Conservation (phyloP, 768 basidiomycete species). For the Psilocybe sp. region DNA sequence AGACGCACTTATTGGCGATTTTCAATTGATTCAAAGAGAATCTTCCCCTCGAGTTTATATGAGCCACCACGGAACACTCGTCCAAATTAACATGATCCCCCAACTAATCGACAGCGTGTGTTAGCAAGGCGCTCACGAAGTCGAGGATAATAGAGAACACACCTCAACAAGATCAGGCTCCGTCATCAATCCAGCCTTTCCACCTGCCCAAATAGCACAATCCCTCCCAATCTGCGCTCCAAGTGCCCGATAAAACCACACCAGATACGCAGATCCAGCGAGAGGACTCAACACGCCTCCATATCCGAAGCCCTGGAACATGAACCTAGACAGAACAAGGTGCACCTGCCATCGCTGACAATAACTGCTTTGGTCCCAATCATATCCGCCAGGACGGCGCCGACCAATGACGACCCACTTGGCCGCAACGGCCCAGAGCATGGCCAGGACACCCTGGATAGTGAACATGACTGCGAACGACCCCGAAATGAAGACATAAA, state of each 20-base stretch:
- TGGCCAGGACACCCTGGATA: conserved; percentile 32
- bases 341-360: conserved; percentile 52
- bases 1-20: conserved; percentile 33
- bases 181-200: conserved; percentile 40
- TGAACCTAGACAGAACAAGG: conserved; percentile 31
- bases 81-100: conserved; percentile 43
- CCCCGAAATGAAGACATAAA: conserved; percentile 37
- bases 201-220: conserved; percentile 37
- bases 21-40: conserved; percentile 41
- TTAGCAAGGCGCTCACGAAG: background rate
- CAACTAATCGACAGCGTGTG: conserved; percentile 22
- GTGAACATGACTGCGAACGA: conserved; percentile 37
- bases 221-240: conserved; percentile 44
- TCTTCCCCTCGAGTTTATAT: conserved; percentile 45
- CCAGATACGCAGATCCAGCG: conserved; percentile 39
- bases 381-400: conserved; percentile 33
- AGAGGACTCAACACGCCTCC: conserved; percentile 38
- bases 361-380: conserved; percentile 47
- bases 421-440: conserved; percentile 38
- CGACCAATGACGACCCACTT: conserved; percentile 44
- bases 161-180: conserved; percentile 46
- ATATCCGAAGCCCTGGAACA: conserved; percentile 40
- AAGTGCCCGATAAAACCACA: conserved; percentile 42
- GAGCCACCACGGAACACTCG: conserved; percentile 45
- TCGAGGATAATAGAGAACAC: background rate